These are phyloP conservation scores for Fusarium secorum DNA, from an alignment of 2,329 filamentous ascomycete genomes.

Conservation along the genomic window DNA sequence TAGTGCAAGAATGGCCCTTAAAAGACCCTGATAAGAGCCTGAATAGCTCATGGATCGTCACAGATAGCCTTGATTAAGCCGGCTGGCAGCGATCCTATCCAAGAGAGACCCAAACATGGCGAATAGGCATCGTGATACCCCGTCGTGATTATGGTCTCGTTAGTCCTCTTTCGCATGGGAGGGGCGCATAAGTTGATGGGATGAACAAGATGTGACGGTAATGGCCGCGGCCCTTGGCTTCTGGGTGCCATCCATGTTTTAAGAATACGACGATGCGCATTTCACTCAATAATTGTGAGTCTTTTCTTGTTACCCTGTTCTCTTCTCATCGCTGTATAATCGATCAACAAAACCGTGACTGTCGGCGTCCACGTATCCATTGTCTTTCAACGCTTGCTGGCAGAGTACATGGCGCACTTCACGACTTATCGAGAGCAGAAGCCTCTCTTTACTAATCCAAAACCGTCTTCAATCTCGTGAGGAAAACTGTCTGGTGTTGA, in stretches of 20 bases:
- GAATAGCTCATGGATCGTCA: constrained; percentile 27
- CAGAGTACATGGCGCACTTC: constrained; percentile 30
- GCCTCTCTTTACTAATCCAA: constrained; percentile 3
- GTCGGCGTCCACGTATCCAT: background rate
- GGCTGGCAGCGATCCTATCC: constrained; percentile 10
- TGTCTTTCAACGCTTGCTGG: background rate
- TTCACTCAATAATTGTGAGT: background rate
- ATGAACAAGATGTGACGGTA: constrained; percentile 18
- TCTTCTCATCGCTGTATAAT: background rate
- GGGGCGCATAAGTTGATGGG: constrained; percentile 23
- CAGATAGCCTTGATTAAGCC: constrained; percentile 15
- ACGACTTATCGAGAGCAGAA: constrained; percentile 8
- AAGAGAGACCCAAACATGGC: constrained; percentile 28
- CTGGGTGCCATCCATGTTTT: constrained; percentile 23
- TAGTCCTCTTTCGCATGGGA: constrained; percentile 33
- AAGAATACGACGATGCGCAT: constrained; percentile 31
- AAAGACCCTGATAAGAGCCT: constrained; percentile 31
- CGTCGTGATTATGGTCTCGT: constrained; percentile 23
- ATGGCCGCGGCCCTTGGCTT: constrained; percentile 1
- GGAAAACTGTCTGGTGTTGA: constrained; percentile 8
- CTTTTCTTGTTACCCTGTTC: constrained; percentile 4
- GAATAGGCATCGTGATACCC: constrained; percentile 28
- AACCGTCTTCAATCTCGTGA: constrained; percentile 8
- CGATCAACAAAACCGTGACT: background rate
- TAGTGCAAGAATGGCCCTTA: constrained; percentile 24